These are phyloP conservation scores for Trichoderma gracile DNA, from an alignment of 2,329 filamentous ascomycete genomes.

Conservation along the genomic window DNA sequence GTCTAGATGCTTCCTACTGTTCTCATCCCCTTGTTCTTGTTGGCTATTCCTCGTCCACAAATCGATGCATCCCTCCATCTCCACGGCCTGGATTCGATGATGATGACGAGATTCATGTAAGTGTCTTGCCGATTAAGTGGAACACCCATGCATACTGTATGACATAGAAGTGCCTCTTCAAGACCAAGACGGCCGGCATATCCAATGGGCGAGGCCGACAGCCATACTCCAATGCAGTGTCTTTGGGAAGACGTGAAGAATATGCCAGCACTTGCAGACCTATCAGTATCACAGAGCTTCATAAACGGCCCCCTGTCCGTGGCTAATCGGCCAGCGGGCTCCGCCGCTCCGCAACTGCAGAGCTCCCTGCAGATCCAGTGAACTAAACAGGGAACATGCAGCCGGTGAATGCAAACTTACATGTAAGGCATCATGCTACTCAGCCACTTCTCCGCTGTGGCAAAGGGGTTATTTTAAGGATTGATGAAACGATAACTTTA, in stretches of 20 bases:
- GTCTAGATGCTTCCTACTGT: background rate
- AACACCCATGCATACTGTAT: too few species aligned
- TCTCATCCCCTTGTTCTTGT: background rate
- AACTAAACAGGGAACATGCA: background rate
- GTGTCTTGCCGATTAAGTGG: background rate
- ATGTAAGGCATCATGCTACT: background rate
- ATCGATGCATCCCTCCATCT: background rate
- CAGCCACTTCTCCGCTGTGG: background rate
- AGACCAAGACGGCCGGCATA: background rate
- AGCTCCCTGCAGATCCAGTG: background rate
- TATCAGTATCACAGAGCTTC: background rate
- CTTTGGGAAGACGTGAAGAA: background rate
- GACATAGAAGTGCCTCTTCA: too few species aligned
- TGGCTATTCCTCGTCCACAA: background rate
- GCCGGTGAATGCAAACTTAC: background rate
- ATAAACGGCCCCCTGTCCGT: background rate
- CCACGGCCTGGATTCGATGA: background rate
- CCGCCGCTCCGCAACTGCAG: background rate
- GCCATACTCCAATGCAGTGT: background rate
- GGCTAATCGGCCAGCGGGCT: background rate
- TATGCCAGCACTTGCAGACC: background rate
- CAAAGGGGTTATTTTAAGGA: too few species aligned
- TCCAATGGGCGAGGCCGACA: background rate
- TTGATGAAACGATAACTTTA: too few species aligned
- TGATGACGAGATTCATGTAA: background rate